Evolutionary conservation across 2,329 filamentous ascomycete genomes (phyloP).

Genomic region (Cadophora sp.): DNA sequence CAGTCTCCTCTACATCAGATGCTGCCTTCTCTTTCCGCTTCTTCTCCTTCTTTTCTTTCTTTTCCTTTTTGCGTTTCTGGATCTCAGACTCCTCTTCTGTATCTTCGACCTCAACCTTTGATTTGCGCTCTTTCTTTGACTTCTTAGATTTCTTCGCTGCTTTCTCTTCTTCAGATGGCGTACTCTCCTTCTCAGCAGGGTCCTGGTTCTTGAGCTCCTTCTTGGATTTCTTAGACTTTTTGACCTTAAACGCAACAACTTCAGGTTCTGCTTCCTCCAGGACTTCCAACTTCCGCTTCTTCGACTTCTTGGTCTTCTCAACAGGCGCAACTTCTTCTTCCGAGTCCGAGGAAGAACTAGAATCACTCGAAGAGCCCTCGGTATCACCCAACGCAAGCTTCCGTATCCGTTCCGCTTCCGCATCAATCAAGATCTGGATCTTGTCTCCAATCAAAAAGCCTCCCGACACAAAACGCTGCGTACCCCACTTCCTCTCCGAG

Average conservation of each 20-base stretch:
- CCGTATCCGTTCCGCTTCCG: constrained; percentile 44
- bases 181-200: constrained; percentile 13
- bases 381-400: constrained; percentile 37
- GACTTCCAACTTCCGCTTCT: constrained; percentile 46
- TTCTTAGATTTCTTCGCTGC: background rate
- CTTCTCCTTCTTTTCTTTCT: constrained; percentile 50
- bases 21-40: constrained; percentile 50
- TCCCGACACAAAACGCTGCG: constrained; percentile 87
- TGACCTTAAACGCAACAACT: constrained; percentile 37
- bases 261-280: constrained; percentile 31
- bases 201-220: constrained; percentile 31
- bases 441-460: constrained; percentile 71
- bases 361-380: constrained; percentile 23
- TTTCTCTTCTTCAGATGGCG: constrained; percentile 35
- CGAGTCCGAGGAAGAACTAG: constrained; percentile 26
- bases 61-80: constrained; percentile 42
- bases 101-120: constrained; percentile 33
- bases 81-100: constrained; percentile 42
- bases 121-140: constrained; percentile 38
- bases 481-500: constrained; percentile 76
- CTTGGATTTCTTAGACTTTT: constrained; percentile 44
- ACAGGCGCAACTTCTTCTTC: constrained; percentile 33
- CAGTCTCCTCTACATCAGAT: constrained; percentile 43
- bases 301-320: constrained; percentile 43
- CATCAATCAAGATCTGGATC: constrained; percentile 54